Evolutionary conservation across 163 green algal genomes (phyloP), one percentile per base, ranked within the genome.

Genomic region (Trebouxiophyceae sp.): DNA sequence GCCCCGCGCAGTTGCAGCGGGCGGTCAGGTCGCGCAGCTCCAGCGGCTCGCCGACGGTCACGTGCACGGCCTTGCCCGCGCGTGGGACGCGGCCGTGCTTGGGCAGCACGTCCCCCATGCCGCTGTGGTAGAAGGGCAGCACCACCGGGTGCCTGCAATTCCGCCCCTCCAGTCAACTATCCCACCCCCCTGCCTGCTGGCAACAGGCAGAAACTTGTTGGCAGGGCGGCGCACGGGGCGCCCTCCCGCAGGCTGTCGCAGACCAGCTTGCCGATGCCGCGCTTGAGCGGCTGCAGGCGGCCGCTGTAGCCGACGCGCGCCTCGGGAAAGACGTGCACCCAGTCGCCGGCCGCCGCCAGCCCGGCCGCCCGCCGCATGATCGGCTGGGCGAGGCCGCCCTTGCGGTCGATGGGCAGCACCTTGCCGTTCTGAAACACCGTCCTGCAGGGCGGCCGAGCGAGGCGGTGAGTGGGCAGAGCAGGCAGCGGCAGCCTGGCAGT

Each of bases 301-400:
- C 81, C 83, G 3, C 46, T 74, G 67, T 85, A 84, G 30, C 63
- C 56, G 22, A 89, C 69, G 24, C 63, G 60, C 16, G 88, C 89
- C 77, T 97, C 90, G 0, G 90, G 89, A 63, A 97, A 97, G 16
- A 97, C 61, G 73, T 97, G 90, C 68, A 96, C 61, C 90, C 90
- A 97, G 45, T 82, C 79, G 4, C 89, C 89, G 1, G 26, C 26
- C 5, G 65, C 66, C 31, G 85, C 67, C 47, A 47, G 60, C 28
- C 32, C 46, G 19, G 74, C 82, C 16, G 83, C 81, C 0, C 77
- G 56, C 2, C 34, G 54, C 75, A 96, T 84, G 44, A 86, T 66
- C 12, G 81, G 80, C 79, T 97, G 90, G 28, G 81, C 39, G 26
- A 89, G 66, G 39, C 89, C 89, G 59, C n/a, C 63, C 12, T 73